A percentile compares a stretch with the other conserved stretches of the same genome.
phyloP scores from a whole-genome alignment of 352 stramenopile species.

The Phytophthora chlamydospora region DNA sequence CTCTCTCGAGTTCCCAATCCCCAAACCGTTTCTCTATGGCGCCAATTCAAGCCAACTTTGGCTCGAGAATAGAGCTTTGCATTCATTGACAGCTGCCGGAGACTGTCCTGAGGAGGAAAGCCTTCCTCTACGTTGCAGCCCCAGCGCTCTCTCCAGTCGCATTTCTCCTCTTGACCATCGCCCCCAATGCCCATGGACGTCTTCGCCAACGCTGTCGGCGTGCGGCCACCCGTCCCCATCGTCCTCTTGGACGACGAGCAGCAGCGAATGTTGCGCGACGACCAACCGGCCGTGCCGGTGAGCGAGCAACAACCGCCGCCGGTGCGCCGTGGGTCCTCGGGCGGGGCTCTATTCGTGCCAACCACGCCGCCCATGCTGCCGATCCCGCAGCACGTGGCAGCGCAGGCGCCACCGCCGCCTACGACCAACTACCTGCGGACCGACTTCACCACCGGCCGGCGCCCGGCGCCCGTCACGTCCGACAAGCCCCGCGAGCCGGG shows the following conservation, averaged over 20 bases:
- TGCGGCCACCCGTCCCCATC: constrained; percentile 24
- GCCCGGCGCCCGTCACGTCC: constrained; percentile 7
- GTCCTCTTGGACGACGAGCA: constrained; percentile 66
- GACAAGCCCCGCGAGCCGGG: constrained; percentile 11
- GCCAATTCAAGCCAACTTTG: too few species aligned
- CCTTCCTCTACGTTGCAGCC: constrained; percentile 5
- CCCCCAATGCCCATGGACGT: constrained; percentile 18
- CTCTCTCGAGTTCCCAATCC: too few species aligned
- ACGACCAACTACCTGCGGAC: constrained; percentile 43
- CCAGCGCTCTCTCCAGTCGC: constrained; percentile 8
- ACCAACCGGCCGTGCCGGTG: neutral
- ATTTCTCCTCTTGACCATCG: neutral
- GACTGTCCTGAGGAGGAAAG: constrained; percentile 16
- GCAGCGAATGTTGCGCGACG: constrained; percentile 49
- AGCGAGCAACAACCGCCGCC: neutral
- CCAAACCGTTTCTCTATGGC: too few species aligned
- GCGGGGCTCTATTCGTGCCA: constrained; percentile 32
- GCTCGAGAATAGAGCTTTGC: constrained; percentile 20
- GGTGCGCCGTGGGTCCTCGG: constrained; percentile 15
- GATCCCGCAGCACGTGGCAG: constrained; percentile 23
- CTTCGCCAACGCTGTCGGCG: constrained; percentile 24
- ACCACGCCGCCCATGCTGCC: constrained; percentile 35
- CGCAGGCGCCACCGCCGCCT: constrained; percentile 24
- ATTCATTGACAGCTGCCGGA: constrained; percentile 22
- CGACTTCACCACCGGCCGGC: constrained; percentile 44